phyloP scores from a whole-genome alignment of 2,329 filamentous ascomycete genomes.

The Pestalotiopsis sp. region DNA sequence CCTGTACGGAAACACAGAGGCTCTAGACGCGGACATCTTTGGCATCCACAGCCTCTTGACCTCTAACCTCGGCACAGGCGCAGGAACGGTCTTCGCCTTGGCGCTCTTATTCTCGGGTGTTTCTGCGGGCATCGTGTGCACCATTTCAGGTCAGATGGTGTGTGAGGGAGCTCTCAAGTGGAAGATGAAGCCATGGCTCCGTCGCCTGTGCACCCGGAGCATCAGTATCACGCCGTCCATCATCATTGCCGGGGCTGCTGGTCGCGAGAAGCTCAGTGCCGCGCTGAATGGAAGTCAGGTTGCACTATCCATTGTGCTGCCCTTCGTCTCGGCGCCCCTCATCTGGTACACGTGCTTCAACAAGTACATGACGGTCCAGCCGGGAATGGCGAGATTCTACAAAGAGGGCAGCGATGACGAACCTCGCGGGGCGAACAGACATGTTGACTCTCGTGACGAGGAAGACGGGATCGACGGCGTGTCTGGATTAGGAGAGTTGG shows the following conservation, averaged over 20 bases:
- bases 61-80: constrained; percentile 69
- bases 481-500: constrained; percentile 24
- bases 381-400: constrained; percentile 41
- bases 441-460: constrained; percentile 13
- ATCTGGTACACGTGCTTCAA: constrained; percentile 83
- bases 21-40: constrained; percentile 76
- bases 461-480: constrained; percentile 1
- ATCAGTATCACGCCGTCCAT: constrained; percentile 84
- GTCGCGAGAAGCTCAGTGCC: constrained; percentile 67
- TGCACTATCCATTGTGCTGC: constrained; percentile 75
- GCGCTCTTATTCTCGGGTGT: constrained; percentile 80
- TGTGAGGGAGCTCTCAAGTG: constrained; percentile 80
- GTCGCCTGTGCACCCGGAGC: constrained; percentile 74
- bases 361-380: constrained; percentile 75
- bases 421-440: neutral
- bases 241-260: constrained; percentile 80
- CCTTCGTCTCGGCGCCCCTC: constrained; percentile 80
- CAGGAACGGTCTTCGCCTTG: constrained; percentile 82
- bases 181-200: constrained; percentile 75
- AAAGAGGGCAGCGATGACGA: constrained; percentile 26
- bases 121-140: constrained; percentile 84
- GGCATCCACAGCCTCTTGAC: constrained; percentile 77
- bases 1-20: constrained; percentile 64
- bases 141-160: constrained; percentile 88
- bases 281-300: constrained; percentile 80